Evolutionary conservation across 2,329 filamentous ascomycete species (phyloP).

Genomic region (Beauveria sp.): DNA sequence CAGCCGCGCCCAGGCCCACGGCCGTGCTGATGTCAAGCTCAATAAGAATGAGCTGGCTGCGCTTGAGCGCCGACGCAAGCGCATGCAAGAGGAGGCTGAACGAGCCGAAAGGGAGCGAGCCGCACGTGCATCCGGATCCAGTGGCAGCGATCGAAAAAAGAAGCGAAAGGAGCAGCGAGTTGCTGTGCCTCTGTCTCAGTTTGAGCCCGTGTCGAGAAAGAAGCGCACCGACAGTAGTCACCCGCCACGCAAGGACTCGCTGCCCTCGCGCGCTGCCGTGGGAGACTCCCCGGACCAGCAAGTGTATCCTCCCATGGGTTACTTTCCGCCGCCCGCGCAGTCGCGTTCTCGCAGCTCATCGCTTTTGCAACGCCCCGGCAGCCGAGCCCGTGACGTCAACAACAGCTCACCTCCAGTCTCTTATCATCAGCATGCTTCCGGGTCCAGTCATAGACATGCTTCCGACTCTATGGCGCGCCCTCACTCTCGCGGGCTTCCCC

Average conservation of each 20-base stretch:
- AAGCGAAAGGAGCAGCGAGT: conserved; percentile 40
- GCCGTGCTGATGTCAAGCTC: conserved; percentile 72
- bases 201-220: conserved; percentile 36
- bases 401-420: conserved; percentile 34
- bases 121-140: conserved; percentile 14
- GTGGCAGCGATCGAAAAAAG: conserved; percentile 29
- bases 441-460: conserved; percentile 31
- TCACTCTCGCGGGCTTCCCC: conserved; percentile 24
- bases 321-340: conserved; percentile 41
- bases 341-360: conserved; percentile 36
- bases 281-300: conserved; percentile 14
- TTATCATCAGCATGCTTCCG: conserved; percentile 35
- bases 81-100: conserved; percentile 42
- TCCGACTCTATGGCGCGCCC: conserved; percentile 35
- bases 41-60: conserved; percentile 74
- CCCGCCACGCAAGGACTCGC: conserved; percentile 25
- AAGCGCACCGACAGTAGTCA: conserved; percentile 18
- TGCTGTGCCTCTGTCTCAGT: conserved; percentile 45
- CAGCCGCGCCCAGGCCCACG: conserved; percentile 65
- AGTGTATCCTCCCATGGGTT: conserved; percentile 41
- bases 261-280: conserved; percentile 31
- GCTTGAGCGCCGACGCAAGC: conserved; percentile 60
- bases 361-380: conserved; percentile 27
- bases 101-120: conserved; percentile 13
- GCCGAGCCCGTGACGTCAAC: conserved; percentile 25